Evolutionary conservation across 805 yeast genomes (phyloP).

Genomic region (Wickerhamiella sergipiensis): DNA sequence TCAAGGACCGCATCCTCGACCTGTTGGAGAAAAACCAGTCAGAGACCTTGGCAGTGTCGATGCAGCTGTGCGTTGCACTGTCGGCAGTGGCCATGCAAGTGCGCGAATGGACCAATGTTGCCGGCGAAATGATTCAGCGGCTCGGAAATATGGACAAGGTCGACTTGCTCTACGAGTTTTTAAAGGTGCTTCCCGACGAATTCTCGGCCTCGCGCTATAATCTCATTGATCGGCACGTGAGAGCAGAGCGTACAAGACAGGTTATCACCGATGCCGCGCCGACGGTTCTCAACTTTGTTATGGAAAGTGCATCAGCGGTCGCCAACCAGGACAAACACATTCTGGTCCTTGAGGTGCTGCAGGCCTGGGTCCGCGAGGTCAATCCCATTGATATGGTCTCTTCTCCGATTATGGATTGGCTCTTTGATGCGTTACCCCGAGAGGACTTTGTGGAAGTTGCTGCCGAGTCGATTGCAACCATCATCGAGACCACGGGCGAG

Average conservation of each 20-base stretch:
- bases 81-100: constrained; percentile 74
- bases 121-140: constrained; percentile 47
- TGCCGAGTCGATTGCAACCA: constrained; percentile 71
- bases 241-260: constrained; percentile 37
- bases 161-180: constrained; percentile 49
- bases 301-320: constrained; percentile 31
- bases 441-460: constrained; percentile 66
- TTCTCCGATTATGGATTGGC: constrained; percentile 49
- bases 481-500: constrained; percentile 27
- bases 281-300: constrained; percentile 49
- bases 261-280: constrained; percentile 56
- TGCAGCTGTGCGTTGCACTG: constrained; percentile 70
- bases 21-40: constrained; percentile 36
- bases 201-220: constrained; percentile 71
- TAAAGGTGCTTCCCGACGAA: constrained; percentile 86
- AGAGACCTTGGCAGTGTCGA: constrained; percentile 34
- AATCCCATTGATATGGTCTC: constrained; percentile 57
- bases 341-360: constrained; percentile 57
- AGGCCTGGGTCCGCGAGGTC: constrained; percentile 84
- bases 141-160: constrained; percentile 29
- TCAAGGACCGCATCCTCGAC: constrained; percentile 54
- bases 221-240: constrained; percentile 12
- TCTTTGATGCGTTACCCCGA: constrained; percentile 50
- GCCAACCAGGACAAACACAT: constrained; percentile 13
- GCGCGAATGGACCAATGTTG: constrained; percentile 55